Conservation (phyloP, 2,329 filamentous ascomycete species). For the Cercospora sp. region DNA sequence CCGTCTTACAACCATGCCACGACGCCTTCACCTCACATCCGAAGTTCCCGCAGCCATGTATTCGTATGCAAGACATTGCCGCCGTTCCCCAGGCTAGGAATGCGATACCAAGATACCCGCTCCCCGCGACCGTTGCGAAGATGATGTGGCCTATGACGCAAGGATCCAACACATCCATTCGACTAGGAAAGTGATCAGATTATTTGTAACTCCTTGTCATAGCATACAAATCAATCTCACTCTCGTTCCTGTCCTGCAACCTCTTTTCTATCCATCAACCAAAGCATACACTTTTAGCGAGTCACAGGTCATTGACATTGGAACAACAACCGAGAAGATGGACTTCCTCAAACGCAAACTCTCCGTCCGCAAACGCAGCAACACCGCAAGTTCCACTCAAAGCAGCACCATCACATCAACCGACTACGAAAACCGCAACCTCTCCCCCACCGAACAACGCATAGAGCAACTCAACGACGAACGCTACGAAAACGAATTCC, state of each 20-base stretch:
- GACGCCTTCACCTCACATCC: not conserved
- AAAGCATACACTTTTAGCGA: not conserved
- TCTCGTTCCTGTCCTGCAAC: not conserved
- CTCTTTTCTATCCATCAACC: not conserved
- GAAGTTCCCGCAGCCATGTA: not conserved
- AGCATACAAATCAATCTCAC: not conserved
- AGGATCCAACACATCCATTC: not conserved
- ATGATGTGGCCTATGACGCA: not conserved
- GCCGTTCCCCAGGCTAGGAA: not conserved
- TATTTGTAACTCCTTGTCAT: not conserved
- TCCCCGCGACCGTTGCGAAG: not conserved
- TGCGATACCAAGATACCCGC: not conserved
- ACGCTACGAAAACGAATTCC: slow-evolving; percentile 2
- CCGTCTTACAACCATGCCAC: not conserved
- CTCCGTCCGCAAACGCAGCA: slow-evolving; percentile 6
- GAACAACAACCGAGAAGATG: not conserved
- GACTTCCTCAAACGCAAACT: slow-evolving; percentile 14
- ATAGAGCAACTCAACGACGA: slow-evolving; percentile 1
- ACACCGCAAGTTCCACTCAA: not conserved
- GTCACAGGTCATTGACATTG: not conserved
- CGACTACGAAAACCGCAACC: not conserved
- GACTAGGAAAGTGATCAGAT: not conserved
- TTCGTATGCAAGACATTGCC: not conserved
- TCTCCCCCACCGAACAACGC: slow-evolving; percentile 3
- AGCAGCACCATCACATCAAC: not conserved